A percentile compares a stretch with the other conserved stretches of the same genome.
Evolutionary conservation across 139 green algal species (phyloP).

Genomic region (Trebouxia sp.): DNA sequence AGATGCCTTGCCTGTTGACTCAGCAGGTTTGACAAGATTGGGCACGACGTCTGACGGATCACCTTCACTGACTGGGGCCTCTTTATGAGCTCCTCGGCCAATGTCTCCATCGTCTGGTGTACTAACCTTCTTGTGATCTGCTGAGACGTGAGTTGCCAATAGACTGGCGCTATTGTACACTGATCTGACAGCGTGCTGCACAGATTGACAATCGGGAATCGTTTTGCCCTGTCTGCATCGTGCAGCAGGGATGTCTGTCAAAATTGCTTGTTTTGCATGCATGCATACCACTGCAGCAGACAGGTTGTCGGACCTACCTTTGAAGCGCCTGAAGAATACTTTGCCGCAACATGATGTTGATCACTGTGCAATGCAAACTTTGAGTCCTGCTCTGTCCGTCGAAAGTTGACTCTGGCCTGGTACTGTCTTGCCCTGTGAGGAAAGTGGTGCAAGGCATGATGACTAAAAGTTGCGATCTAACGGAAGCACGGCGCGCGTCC

Average conservation of each 20-base stretch:
- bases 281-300: background rate
- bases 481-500: no score
- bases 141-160: background rate
- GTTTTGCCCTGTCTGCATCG: background rate
- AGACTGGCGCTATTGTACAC: background rate
- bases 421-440: no score
- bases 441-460: no score
- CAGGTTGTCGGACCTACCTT: background rate
- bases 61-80: background rate
- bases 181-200: background rate
- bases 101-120: constrained; percentile 22
- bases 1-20: background rate
- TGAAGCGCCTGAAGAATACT: background rate
- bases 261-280: background rate
- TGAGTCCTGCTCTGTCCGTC: no score
- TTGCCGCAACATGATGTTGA: background rate
- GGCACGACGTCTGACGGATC: constrained; percentile 11
- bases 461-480: no score
- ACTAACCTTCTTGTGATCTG: constrained; percentile 2
- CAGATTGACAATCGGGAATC: background rate
- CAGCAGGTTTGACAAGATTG: background rate
- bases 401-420: no score
- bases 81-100: background rate
- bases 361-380: no score
- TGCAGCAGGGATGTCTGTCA: background rate